Conservation (phyloP, 345 rosid genomes). For the Theobroma cacao region DNA sequence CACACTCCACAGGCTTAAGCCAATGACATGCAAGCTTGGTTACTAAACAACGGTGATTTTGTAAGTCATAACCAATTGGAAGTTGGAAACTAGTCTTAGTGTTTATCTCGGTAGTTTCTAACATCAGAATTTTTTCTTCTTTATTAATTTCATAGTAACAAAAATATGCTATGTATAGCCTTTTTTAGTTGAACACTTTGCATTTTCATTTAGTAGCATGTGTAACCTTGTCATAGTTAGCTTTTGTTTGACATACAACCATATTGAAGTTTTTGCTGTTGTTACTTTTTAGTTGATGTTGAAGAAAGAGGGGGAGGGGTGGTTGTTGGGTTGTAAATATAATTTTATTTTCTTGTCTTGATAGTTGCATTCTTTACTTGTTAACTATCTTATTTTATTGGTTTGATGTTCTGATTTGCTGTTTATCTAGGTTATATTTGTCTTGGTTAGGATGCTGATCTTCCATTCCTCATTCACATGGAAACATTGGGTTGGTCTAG, state of each 20-base stretch:
- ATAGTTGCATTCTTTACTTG: neutral
- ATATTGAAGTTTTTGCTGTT: neutral
- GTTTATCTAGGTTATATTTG: constrained; percentile 51
- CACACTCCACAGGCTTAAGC: neutral
- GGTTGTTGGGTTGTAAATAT: neutral
- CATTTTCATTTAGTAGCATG: neutral
- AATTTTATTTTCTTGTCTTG: neutral
- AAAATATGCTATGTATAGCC: neutral
- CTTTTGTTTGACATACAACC: neutral
- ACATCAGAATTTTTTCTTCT: neutral
- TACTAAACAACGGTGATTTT: neutral
- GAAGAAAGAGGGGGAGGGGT: neutral
- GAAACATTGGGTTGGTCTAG: constrained; percentile 78
- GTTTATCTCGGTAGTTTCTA: neutral
- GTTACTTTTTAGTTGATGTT: neutral
- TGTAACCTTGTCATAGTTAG: neutral
- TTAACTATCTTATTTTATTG: neutral
- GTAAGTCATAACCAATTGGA: neutral
- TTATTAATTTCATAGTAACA: neutral
- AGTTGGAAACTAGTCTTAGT: neutral
- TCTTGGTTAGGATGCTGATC: constrained; percentile 63
- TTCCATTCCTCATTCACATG: constrained; percentile 68
- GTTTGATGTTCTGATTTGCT: constrained; percentile 7
- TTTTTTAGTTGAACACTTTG: neutral
- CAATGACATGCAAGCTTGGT: neutral